A percentile compares a stretch with the other conserved stretches of the same genome.
phyloP scores from a whole-genome alignment of 2,329 filamentous ascomycete genomes.

The Aspergillus udagawae region DNA sequence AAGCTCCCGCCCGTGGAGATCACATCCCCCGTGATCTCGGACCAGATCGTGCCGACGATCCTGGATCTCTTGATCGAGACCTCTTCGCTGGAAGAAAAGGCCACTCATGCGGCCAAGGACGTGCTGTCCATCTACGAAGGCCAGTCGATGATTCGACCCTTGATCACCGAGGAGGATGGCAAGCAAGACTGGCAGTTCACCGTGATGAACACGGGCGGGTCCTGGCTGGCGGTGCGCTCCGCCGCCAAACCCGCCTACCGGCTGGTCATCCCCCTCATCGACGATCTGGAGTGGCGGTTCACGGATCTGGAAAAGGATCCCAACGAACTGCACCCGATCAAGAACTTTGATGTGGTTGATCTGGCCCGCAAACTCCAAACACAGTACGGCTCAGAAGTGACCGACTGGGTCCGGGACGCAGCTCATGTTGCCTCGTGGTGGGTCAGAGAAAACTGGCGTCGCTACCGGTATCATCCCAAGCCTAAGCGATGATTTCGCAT shows the following conservation, averaged over 20 bases:
- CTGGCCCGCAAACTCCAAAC: slow-evolving; percentile 15
- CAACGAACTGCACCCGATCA: slow-evolving; percentile 19
- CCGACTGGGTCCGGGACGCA: slow-evolving; percentile 23
- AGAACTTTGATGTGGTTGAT: slow-evolving; percentile 21
- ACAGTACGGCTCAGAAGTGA: slow-evolving; percentile 16
- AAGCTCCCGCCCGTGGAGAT: slow-evolving; percentile 27
- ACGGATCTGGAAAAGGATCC: slow-evolving; percentile 25
- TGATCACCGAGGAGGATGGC: slow-evolving; percentile 17
- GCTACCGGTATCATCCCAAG: slow-evolving; percentile 15
- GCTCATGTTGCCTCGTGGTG: slow-evolving; percentile 28
- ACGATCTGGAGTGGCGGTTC: slow-evolving; percentile 32
- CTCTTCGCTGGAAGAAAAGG: slow-evolving; percentile 21
- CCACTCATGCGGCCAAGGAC: slow-evolving; percentile 19
- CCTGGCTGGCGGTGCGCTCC: slow-evolving; percentile 29
- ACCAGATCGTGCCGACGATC: slow-evolving; percentile 31
- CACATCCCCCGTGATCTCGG: slow-evolving; percentile 23
- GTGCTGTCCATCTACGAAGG: slow-evolving; percentile 30
- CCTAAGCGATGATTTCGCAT: background rate
- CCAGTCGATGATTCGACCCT: slow-evolving; percentile 29
- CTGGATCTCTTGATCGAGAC: slow-evolving; percentile 30
- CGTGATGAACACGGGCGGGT: slow-evolving; percentile 33
- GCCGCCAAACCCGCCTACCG: slow-evolving; percentile 25
- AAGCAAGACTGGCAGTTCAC: slow-evolving; percentile 31
- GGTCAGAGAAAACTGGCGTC: slow-evolving; percentile 28
- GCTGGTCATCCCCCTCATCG: slow-evolving; percentile 28